Base-by-base conservation (phyloP, 2,329 filamentous ascomycete species). In the Pseudocercospora musae region DNA sequence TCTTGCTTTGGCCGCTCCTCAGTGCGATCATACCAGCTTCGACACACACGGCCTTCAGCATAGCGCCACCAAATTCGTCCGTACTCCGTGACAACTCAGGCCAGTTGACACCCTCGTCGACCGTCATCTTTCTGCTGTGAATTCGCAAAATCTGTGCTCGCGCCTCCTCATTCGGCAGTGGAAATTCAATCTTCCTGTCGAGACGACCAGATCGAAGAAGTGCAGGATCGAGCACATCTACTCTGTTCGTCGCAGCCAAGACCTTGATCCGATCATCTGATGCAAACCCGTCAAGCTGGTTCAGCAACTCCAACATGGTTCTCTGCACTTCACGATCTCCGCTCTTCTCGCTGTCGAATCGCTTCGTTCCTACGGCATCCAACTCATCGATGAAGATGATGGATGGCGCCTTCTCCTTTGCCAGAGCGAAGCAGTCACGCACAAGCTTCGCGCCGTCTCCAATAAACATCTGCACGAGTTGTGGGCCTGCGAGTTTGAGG, bases 351-450 rank as follows among this genome's bases (percentile, higher is more conserved):
- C 91, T 96, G 78, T 99, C 95, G 81, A 99, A 99, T 74, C 95
- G 94, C 81, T 98, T 98, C 58, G 94, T 98, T 69, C 95, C 95
- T n/a, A 99, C 89, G 62, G 95, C 95, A 76, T 99, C 95, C 67
- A 99, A 82, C 79, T 99, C 95, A 80, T 99, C 95, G 73, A 99
- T 98, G 83, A 99, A 99, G 78, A 99, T 99, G 78, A 99, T 99
- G 62, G 95, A 92, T 0, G 95, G 96, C 0, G 95, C 95, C 83
- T 99, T 99, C 79, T 99, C 95, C 78, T 99, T 99, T 58, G 95
- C 95, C 13, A 99, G 83, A 1, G 95, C 95, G 76, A 99, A 99
- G 79, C 92, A 96, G 80, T 99, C 95, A 62, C 95, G 90, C 46
- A 99, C 95, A 29, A 99, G 86, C 80, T 99, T 99, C 48, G 96